phyloP scores from a whole-genome alignment of 495 filamentous ascomycete genomes.

The Hyphodiscus hymeniophilus region DNA sequence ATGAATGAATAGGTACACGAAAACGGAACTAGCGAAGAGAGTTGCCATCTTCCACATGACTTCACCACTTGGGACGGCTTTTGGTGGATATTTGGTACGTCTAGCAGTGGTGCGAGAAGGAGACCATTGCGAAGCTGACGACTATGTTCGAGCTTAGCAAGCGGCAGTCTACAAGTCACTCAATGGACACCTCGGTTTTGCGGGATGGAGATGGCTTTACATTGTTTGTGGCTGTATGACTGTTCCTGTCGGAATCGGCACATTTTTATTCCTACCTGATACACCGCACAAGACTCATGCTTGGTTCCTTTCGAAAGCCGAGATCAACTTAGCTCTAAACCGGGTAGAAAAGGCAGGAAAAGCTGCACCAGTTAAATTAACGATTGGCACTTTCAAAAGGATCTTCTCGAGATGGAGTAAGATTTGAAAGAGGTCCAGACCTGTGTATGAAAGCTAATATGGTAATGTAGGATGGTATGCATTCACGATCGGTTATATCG shows the following conservation, averaged over 20 bases:
- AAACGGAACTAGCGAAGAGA: too few species aligned
- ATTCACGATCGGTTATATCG: conserved; percentile 17
- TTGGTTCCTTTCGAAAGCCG: conserved; percentile 21
- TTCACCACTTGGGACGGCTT: too few species aligned
- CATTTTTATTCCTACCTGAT: too few species aligned
- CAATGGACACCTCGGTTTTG: too few species aligned
- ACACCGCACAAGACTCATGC: conserved; percentile 18
- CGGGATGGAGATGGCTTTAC: conserved; percentile 4
- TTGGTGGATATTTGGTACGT: too few species aligned
- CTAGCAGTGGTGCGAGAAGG: too few species aligned
- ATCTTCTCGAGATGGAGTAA: conserved; percentile 11
- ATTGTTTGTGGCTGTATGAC: conserved; percentile 28
- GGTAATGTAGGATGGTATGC: conserved; percentile 20
- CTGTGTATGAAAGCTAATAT: not conserved
- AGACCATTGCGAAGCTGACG: too few species aligned
- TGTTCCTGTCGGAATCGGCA: conserved; percentile 1
- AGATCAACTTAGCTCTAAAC: conserved; percentile 19
- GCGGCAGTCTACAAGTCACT: too few species aligned
- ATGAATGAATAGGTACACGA: too few species aligned
- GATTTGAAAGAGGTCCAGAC: too few species aligned
- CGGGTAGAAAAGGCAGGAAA: conserved; percentile 23
- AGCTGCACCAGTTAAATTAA: conserved; percentile 25
- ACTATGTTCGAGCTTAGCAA: too few species aligned
- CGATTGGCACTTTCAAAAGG: conserved; percentile 10
- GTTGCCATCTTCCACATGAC: too few species aligned